phyloP scores from a whole-genome alignment of 805 yeast species.

The Candida verbasci region DNA sequence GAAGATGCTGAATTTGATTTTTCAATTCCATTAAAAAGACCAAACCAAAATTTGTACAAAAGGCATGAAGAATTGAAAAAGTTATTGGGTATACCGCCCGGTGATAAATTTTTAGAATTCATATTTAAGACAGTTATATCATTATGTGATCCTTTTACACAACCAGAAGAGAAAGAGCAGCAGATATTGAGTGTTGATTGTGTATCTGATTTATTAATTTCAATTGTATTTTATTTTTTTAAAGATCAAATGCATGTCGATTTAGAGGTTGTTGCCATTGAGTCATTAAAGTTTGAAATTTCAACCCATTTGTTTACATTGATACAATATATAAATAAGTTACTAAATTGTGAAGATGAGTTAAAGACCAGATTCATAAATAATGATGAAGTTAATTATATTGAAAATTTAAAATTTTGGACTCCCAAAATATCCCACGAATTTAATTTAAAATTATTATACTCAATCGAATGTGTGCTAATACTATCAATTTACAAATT shows the following conservation, averaged over 20 bases:
- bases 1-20: conserved; percentile 14
- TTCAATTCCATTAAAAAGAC: conserved; percentile 11
- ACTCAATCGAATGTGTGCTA: conserved; percentile 29
- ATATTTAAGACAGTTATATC: conserved; percentile 18
- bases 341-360: conserved; percentile 42
- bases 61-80: conserved; percentile 13
- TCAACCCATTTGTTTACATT: conserved; percentile 34
- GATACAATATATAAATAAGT: conserved; percentile 29
- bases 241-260: conserved; percentile 10
- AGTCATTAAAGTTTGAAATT: conserved; percentile 29
- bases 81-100: conserved; percentile 12
- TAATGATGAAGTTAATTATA: conserved; percentile 31
- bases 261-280: conserved; percentile 8
- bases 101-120: conserved; percentile 12
- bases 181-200: conserved; percentile 51
- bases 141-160: conserved; percentile 61
- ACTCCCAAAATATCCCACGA: conserved; percentile 19
- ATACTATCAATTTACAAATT: conserved; percentile 29
- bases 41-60: conserved; percentile 10
- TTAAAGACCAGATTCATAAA: conserved; percentile 33
- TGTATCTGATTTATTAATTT: conserved; percentile 49
- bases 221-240: conserved; percentile 26
- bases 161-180: conserved; percentile 58
- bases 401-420: conserved; percentile 21
- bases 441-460: conserved; percentile 20